phyloP scores from a whole-genome alignment of 176 grass and related monocot species.

The Musa acuminata region DNA sequence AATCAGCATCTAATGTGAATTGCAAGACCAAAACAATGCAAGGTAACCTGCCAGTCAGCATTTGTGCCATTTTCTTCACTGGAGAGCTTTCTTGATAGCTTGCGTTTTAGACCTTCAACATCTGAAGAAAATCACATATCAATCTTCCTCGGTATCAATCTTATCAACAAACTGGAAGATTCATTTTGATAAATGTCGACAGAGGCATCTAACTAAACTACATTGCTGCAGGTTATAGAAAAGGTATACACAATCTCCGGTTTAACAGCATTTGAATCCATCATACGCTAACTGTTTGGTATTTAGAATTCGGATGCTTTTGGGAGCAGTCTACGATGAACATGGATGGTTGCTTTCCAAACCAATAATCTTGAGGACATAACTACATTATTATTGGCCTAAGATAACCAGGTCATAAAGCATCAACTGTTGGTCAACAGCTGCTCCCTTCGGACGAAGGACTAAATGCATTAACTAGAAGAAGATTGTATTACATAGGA shows the following conservation, averaged over 20 bases:
- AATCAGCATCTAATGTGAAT: background rate
- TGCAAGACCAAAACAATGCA: background rate
- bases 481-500: too few species aligned
- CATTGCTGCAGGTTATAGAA: background rate
- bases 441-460: too few species aligned
- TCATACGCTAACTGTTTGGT: background rate
- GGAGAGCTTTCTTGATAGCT: conserved; percentile 46
- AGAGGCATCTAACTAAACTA: background rate
- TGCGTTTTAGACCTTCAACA: conserved; percentile 46
- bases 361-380: too few species aligned
- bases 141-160: background rate
- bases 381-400: too few species aligned
- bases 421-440: too few species aligned
- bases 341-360: too few species aligned
- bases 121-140: conserved; percentile 22
- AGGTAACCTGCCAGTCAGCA: conserved; percentile 40
- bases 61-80: background rate
- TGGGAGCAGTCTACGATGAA: too few species aligned
- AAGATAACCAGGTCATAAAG: too few species aligned
- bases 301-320: too few species aligned
- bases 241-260: background rate
- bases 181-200: background rate
- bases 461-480: too few species aligned
- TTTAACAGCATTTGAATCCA: background rate
- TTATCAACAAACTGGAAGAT: background rate